phyloP scores from a whole-genome alignment of 768 basidiomycete genomes.

The Rhizopogon salebrosus region DNA sequence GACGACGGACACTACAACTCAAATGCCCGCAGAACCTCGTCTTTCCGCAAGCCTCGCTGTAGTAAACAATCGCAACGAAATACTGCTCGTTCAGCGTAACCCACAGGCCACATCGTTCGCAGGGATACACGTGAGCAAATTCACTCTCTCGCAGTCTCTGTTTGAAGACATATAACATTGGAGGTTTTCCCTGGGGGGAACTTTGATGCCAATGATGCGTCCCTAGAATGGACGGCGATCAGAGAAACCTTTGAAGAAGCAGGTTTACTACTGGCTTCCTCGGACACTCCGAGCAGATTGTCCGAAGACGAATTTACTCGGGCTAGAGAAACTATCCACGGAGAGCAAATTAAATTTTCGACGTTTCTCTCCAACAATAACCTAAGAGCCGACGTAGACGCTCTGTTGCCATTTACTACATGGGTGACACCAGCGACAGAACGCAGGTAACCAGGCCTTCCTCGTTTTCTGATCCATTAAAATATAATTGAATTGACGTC shows the following conservation, averaged over 20 bases:
- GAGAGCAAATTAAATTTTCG: slow-evolving; percentile 43
- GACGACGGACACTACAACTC: not conserved
- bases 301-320: slow-evolving; percentile 41
- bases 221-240: slow-evolving; percentile 57
- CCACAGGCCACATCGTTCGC: slow-evolving; percentile 59
- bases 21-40: slow-evolving; percentile 31
- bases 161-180: slow-evolving; percentile 2
- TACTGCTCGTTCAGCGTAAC: slow-evolving; percentile 67
- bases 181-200: slow-evolving; percentile 81
- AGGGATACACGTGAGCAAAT: slow-evolving; percentile 53
- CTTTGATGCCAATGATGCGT: slow-evolving; percentile 50
- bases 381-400: slow-evolving; percentile 38
- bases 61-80: slow-evolving; percentile 60
- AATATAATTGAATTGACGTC: slow-evolving; percentile 5
- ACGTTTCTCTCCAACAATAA: slow-evolving; percentile 44
- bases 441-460: slow-evolving; percentile 36
- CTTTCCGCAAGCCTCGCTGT: slow-evolving; percentile 66
- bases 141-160: not conserved
- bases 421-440: slow-evolving; percentile 65
- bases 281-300: slow-evolving; percentile 10
- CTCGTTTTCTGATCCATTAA: not conserved
- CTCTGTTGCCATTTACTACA: slow-evolving; percentile 64
- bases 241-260: slow-evolving; percentile 78
- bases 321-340: slow-evolving; percentile 52
- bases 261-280: slow-evolving; percentile 56